Evolutionary conservation across 192 early-diverging fungal species (phyloP).

Genomic region (Podila horticola): DNA sequence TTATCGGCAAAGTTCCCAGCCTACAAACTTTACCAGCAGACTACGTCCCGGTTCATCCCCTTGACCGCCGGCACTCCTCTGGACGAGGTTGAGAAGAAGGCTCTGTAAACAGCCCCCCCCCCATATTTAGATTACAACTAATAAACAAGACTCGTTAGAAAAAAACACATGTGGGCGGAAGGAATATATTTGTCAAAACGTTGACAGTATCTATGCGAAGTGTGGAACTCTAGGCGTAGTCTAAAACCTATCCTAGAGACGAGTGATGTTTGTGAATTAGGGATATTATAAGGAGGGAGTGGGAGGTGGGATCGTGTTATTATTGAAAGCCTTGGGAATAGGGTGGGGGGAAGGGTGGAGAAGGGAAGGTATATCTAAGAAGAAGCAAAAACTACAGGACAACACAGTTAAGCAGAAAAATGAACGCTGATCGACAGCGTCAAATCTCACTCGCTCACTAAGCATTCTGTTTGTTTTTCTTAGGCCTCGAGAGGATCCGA

Average conservation of each 20-base stretch:
- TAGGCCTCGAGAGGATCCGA: constrained; percentile 25
- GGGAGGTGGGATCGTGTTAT: background rate
- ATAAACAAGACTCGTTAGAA: background rate
- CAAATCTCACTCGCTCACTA: too few relatives aligned
- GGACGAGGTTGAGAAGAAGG: constrained; percentile 37
- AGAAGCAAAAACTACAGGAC: background rate
- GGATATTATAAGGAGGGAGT: background rate
- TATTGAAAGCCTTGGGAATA: background rate
- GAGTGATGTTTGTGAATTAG: too few relatives aligned
- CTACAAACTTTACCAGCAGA: constrained; percentile 74
- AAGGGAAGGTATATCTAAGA: background rate
- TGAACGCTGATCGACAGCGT: background rate
- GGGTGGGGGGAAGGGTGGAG: background rate
- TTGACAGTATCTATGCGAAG: too few relatives aligned
- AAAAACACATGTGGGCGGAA: too few relatives aligned
- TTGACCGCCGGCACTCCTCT: constrained; percentile 37
- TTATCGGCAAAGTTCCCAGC: constrained; percentile 77
- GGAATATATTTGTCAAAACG: too few relatives aligned
- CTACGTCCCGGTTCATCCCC: constrained; percentile 69
- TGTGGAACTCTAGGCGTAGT: too few relatives aligned
- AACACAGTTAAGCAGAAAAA: background rate
- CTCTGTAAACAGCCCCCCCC: background rate
- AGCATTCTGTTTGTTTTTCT: background rate
- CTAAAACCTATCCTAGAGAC: too few relatives aligned
- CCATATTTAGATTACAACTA: background rate